Percentiles rank a stretch among this genome's conserved stretches.
Evolutionary conservation across 495 filamentous ascomycete species (phyloP).

Genomic region (Penicillium paxilli): DNA sequence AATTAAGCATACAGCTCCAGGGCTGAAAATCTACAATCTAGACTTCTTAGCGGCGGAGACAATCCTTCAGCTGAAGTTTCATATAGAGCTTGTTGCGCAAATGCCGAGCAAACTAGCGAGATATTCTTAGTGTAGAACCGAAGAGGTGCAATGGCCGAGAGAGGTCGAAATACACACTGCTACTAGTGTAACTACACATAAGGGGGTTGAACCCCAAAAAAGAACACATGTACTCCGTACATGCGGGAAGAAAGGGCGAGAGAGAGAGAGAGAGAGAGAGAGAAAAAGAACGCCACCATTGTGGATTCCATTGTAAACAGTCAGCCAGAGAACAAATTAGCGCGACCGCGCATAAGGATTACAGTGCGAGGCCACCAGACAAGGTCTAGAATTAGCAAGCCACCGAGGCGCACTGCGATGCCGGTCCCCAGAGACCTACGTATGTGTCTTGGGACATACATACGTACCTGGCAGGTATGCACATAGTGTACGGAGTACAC

Average conservation of each 20-base stretch:
- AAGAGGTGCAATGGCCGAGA: too few species aligned
- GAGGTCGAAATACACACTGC: too few species aligned
- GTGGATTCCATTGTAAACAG: too few species aligned
- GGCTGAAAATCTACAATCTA: too few species aligned
- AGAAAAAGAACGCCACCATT: background rate
- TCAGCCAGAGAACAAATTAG: too few species aligned
- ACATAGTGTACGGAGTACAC: background rate
- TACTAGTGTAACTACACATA: too few species aligned
- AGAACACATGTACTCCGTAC: too few species aligned
- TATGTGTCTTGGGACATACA: background rate
- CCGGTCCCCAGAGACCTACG: background rate
- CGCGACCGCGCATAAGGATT: conserved; percentile 1
- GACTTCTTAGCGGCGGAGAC: too few species aligned
- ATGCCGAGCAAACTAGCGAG: background rate
- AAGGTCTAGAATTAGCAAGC: conserved; percentile 8
- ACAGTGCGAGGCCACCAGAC: background rate
- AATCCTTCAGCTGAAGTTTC: background rate
- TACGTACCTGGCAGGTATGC: background rate
- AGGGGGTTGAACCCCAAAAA: too few species aligned
- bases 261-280: background rate
- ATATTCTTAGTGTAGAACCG: too few species aligned
- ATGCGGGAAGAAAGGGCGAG: too few species aligned
- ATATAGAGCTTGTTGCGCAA: background rate
- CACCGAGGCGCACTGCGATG: conserved; percentile 1
- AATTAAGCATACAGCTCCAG: background rate